Percentiles rank a stretch among this genome's conserved stretches.
Conservation (phyloP, 75 land plant genomes). For the Adiantum capillusveneris region DNA sequence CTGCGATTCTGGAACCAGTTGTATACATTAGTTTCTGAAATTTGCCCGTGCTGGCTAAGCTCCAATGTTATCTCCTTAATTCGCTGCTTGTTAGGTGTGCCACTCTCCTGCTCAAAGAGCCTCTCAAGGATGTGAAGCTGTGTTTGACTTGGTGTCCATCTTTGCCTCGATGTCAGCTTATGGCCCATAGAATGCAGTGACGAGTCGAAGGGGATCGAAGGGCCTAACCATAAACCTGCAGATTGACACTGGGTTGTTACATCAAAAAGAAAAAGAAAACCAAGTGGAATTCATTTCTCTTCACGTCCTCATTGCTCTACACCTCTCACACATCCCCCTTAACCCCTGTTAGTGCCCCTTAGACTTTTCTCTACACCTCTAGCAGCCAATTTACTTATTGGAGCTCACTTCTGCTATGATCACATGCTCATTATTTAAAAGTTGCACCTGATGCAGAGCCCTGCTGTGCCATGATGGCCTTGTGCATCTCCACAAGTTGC, state of each 20-base stretch:
- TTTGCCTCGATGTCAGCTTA: conserved; percentile 32
- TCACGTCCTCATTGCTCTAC: too few relatives aligned
- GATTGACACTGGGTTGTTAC: background rate
- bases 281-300: too few relatives aligned
- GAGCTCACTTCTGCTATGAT: too few relatives aligned
- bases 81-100: conserved; percentile 44
- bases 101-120: conserved; percentile 30
- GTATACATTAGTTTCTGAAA: conserved; percentile 43
- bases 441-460: conserved; percentile 40
- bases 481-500: conserved; percentile 88
- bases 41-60: conserved; percentile 39
- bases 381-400: too few relatives aligned
- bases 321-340: too few relatives aligned
- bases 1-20: conserved; percentile 54
- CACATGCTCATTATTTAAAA: too few relatives aligned
- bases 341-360: too few relatives aligned
- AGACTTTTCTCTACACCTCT: too few relatives aligned
- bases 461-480: conserved; percentile 55
- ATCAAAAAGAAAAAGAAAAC: background rate
- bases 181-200: conserved; percentile 19
- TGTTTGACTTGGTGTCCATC: conserved; percentile 43
- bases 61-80: conserved; percentile 41
- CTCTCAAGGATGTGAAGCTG: conserved; percentile 43
- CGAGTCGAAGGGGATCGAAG: conserved; percentile 9
- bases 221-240: too few relatives aligned